Conservation (phyloP, 768 basidiomycete genomes). For the Termitomyces sp. region DNA sequence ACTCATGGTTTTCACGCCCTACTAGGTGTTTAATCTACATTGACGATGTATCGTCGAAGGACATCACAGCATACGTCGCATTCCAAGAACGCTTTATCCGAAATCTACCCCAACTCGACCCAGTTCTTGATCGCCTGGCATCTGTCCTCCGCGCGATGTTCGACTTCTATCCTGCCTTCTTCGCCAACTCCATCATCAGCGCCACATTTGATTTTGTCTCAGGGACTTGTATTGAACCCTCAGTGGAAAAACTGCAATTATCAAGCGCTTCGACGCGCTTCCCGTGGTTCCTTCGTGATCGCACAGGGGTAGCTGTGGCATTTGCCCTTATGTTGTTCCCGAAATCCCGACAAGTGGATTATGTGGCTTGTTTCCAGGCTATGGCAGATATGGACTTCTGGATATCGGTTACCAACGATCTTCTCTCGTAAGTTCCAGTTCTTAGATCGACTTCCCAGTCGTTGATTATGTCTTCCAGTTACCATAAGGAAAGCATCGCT, state of each 20-base stretch:
- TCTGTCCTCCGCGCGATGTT: slow-evolving; percentile 9
- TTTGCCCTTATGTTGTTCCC: slow-evolving; percentile 17
- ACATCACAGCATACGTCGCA: slow-evolving; percentile 3
- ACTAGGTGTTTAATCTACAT: slow-evolving; percentile 19
- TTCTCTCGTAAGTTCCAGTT: slow-evolving; percentile 19
- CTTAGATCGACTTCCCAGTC: background rate
- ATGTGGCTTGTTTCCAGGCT: slow-evolving; percentile 16
- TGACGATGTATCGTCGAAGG: slow-evolving; percentile 13
- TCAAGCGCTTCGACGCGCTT: slow-evolving; percentile 7
- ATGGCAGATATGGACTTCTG: slow-evolving; percentile 19
- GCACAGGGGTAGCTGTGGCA: slow-evolving; percentile 14
- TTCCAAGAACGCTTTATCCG: slow-evolving; percentile 17
- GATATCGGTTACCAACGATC: slow-evolving; percentile 15
- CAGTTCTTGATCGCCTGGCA: slow-evolving; percentile 14
- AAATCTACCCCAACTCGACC: slow-evolving; percentile 15
- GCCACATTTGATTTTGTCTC: slow-evolving; percentile 17
- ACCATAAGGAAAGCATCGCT: slow-evolving; percentile 19
- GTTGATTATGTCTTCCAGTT: slow-evolving; percentile 2
- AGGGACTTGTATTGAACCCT: slow-evolving; percentile 15
- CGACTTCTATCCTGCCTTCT: slow-evolving; percentile 14
- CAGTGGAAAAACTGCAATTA: slow-evolving; percentile 6
- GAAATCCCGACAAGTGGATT: slow-evolving; percentile 7
- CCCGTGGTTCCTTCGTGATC: slow-evolving; percentile 19
- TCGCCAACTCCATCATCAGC: slow-evolving; percentile 15
- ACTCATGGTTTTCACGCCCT: background rate